A percentile compares a stretch with the other conserved stretches of the same genome.
These are phyloP conservation scores for Vitis rotundifolia DNA, from an alignment of 164 flowering plant species.

Conservation along the genomic window DNA sequence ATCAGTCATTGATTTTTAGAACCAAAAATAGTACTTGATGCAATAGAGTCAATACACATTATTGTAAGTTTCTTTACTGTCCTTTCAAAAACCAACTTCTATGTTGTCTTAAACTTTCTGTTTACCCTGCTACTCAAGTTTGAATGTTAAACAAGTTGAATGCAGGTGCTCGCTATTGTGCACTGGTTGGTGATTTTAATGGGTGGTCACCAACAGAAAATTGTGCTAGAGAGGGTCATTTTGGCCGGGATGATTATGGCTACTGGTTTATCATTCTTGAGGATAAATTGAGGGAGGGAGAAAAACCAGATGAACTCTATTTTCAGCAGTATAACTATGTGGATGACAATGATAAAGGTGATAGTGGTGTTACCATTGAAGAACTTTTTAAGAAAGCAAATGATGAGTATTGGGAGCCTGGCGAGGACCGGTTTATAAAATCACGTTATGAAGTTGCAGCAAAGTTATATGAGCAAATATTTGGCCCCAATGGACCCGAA, in stretches of 20 bases:
- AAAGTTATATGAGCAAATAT: constrained; percentile 84
- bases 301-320: constrained; percentile 71
- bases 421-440: constrained; percentile 73
- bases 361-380: constrained; percentile 73
- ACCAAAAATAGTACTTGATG: neutral
- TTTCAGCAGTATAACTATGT: constrained; percentile 92
- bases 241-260: constrained; percentile 92
- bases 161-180: constrained; percentile 92
- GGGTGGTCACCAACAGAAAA: constrained; percentile 92
- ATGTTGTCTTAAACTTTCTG: constrained; percentile 1
- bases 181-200: constrained; percentile 88
- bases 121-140: neutral
- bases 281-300: constrained; percentile 85
- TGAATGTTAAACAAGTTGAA: constrained; percentile 10
- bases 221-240: constrained; percentile 82
- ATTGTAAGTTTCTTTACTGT: neutral
- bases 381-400: constrained; percentile 67
- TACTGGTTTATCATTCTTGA: constrained; percentile 90
- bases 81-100: neutral
- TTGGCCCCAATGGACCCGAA: constrained; percentile 98
- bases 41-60: neutral
- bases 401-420: constrained; percentile 98
- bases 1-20: neutral
- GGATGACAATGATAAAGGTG: constrained; percentile 95
- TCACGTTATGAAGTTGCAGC: constrained; percentile 67